Percentiles rank a stretch among this genome's conserved stretches.
These are phyloP conservation scores for Cytospora leucostoma DNA, from an alignment of 2,329 filamentous ascomycete genomes.

Conservation along the genomic window DNA sequence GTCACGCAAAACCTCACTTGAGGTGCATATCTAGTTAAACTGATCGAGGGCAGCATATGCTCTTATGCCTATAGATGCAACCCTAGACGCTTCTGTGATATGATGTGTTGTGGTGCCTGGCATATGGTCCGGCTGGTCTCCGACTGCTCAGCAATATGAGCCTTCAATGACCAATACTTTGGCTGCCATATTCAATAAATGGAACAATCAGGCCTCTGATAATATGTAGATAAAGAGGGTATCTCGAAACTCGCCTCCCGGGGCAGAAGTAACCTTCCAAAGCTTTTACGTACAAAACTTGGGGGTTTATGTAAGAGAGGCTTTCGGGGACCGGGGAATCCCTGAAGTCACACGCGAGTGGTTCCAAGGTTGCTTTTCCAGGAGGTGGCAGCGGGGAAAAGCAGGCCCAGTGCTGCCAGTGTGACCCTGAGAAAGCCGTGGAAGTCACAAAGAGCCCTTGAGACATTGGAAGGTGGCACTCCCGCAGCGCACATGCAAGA, in stretches of 20 bases:
- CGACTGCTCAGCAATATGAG: not conserved
- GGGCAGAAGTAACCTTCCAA: not conserved
- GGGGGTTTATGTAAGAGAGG: constrained; percentile 4
- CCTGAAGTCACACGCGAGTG: not conserved
- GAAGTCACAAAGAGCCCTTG: too few relatives aligned
- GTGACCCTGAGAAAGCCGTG: not conserved
- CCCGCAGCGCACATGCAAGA: too few relatives aligned
- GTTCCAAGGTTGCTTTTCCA: constrained; percentile 9
- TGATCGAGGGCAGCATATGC: not conserved
- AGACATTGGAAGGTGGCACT: not conserved
- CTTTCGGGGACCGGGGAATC: constrained; percentile 14
- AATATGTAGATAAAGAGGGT: too few relatives aligned
- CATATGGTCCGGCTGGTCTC: not conserved
- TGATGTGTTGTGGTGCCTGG: not conserved
- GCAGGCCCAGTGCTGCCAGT: constrained; percentile 1
- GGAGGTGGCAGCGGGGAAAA: constrained; percentile 3
- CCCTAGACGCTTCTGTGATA: not conserved
- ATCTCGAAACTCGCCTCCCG: too few relatives aligned
- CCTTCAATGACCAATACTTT: too few relatives aligned
- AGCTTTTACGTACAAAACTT: constrained; percentile 10
- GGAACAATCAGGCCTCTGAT: too few relatives aligned
- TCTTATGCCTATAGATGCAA: not conserved
- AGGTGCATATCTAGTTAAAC: not conserved
- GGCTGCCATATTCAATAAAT: too few relatives aligned
- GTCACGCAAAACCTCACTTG: not conserved